Base-by-base conservation (phyloP, 73 alveolate species). In the Tetrahymena malaccensis region DNA sequence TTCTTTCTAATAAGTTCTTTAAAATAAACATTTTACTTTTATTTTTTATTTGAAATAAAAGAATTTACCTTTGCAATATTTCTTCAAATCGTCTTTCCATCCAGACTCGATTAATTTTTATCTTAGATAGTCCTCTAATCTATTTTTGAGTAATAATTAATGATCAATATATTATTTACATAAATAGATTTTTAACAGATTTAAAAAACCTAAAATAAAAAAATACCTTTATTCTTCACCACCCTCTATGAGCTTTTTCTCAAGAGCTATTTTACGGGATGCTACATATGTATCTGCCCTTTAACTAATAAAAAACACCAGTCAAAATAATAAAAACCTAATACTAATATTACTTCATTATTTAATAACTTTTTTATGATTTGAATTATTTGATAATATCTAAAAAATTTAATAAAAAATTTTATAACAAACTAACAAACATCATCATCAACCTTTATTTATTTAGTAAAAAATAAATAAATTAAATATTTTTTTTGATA, bases 11-110 rank as follows among this genome's bases (percentile, higher is more conserved):
- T 97, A 40, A 96, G 93, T 94, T 97, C 99, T 97, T 85, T 43
- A 7, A 4, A 70, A 70, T 4, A 70, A 70, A 2, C 22, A 50
- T 3, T 19, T 19, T 50, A 21, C 8, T 3, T 70, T 70, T 70
- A 70, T 7, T 35, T 57, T 35, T 43, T 27, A 22, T 17, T 38
- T 85, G 7, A 13, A 13, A 33, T 40, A 40, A 34, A 10, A 50
- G 22, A 5, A 50, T 50, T 94, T 96, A 96, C 98, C 97, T 94
- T 96, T 70, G 94, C 98, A 97, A 44, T 97, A 96, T 43, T 96
- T 96, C 57, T 97, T 96, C 31, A 97, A 95, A 55, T 97, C 98
- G 93, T 97, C 99, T 94, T 97, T 97, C 99, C 99, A 97, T 33
- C 98, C 97, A 85, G 98, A 94, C 93, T 97, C 98, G 16, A 97